Evolutionary conservation across 2,329 filamentous ascomycete species (phyloP), one percentile per base, ranked within the genome.

Genomic region (Apiospora koreana): DNA sequence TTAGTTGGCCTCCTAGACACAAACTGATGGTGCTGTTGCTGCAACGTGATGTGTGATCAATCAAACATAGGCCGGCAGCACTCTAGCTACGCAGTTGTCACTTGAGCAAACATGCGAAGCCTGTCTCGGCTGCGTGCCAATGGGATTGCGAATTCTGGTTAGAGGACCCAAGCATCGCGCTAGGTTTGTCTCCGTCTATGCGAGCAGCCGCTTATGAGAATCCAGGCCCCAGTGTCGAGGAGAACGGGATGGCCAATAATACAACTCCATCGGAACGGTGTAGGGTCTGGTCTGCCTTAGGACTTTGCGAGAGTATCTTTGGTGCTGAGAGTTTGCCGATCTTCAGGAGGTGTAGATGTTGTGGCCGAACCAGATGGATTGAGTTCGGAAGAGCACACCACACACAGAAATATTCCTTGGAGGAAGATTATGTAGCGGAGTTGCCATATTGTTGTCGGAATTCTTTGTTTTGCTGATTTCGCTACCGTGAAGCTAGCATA

Each of bases 401-500:
- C 76, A 79, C 78, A 76, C 76, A 79, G 78, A 77, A 81, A 73
- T 77, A 80, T 80, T 80, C 80, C 80, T 75, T 64, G 75, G 76
- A 79, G 77, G 76, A 80, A 77, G 78, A 79, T 79, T 80, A 81
- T 78, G 82, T 80, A 84, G 80, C 78, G 80, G 78, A 76, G 78
- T 79, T 81, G 79, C 79, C 81, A 83, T 78, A 80, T 80, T 80
- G 81, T 81, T 81, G 83, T 83, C 82, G 83, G 81, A 81, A 81
- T 80, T 79, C 81, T 76, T 77, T 78, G 73, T 79, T 73, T 70
- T 73, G 58, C 79, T 76, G 82, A 84, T 81, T 91, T 88, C 92
- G 91, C 91, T 93, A 93, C 90, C 90, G 88, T 90, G 87, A 89
- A 89, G 89, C 90, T 93, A 92, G 88, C 87, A 89, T 88, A 87